Evolutionary conservation across 306 rosid genomes (phyloP), one percentile per base, ranked within the genome.

Genomic region (Glycyrrhiza uralensis): DNA sequence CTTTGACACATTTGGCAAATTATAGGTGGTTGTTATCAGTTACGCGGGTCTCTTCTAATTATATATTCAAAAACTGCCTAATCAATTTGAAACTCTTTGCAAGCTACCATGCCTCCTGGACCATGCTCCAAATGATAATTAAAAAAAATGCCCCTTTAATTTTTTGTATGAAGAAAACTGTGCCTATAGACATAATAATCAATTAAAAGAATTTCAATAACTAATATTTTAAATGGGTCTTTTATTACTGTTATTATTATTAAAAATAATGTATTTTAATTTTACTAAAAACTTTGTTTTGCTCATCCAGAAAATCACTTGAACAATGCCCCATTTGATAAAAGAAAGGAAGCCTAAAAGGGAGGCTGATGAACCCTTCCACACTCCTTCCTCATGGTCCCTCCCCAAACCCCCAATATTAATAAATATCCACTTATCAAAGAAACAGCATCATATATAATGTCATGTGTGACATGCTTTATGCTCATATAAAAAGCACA

Each of bases 381-480:
- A 28, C 24, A 14, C 30, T 42, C 68, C 14, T 22, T 54, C 54
- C 44, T 32, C 61, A 18, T 52, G 41, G 24, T 46, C 51, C 50
- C 39, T 46, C 51, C 50, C 39, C 2, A 61, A 54, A 35, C 18
- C 50, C 17, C 30, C 52, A 30, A n/a, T n/a, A n/a, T n/a, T 52
- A 50, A n/a, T 32, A 24, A 36, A 58, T 8, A 32, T 17, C 56
- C 55, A 35, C 46, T 15, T 4, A 36, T 17, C 30, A 56, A 33
- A 64, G 26, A 26, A 64, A 19, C 66, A 19, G 42, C 61, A 61
- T 63, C 76, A 76, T n/a, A n/a, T n/a, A n/a, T 57, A 51, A 45
- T 35, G 51, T 80, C 82, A 74, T 62, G 60, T 62, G 60, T 66
- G 73, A 33, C 59, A 54, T 45, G 49, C 65, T 17, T 64, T 30